Evolutionary conservation across 768 basidiomycete genomes (phyloP), one percentile per base, ranked within the genome.

Genomic region (Megacollybia marginata): DNA sequence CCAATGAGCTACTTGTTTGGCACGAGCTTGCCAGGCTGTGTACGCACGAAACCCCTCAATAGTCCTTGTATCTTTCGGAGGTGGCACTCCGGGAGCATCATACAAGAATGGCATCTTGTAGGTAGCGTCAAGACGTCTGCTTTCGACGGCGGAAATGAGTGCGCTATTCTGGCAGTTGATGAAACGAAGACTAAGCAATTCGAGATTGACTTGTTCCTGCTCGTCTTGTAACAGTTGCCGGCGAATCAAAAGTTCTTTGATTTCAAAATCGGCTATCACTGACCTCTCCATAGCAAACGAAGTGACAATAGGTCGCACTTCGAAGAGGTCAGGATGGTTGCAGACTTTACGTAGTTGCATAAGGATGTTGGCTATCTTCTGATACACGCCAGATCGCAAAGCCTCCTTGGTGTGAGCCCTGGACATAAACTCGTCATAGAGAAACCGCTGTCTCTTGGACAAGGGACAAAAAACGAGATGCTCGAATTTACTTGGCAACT

Each of bases 261-360:
- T 79, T 70, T 92, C 74, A 65, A 83, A 83, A 66, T 90, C 80
- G 53, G 80, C 90, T 53, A 80, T 75, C 48, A 76, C 90, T 50
- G 84, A 92, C 55, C 77, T 86, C 51, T 70, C 71, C 82, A 80
- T 85, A 5, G 76, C 81, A 63, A 85, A 90, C 20, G 78, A 92
- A 47, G 79, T 89, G 48, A 81, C 82, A 52, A 85, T 82, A 1
- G 92, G 89, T 57, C 92, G 85, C 46, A 89, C 82, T 65, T 94
- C 89, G 62, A 95, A 94, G 9, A 93, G 72, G 65, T 93, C 87
- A 0, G 94, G 95, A 65, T 97, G 92, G 49, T 90, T 93, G 71
- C 92, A 92, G 40, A 95, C 91, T 70, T 98, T 97, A 49, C 96
- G 85, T 4, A 98, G 76, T 63, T 99, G 96, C 96, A 98, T 99